Evolutionary conservation across 106 monocot species (phyloP).

Genomic region (Vanilla planifolia): DNA sequence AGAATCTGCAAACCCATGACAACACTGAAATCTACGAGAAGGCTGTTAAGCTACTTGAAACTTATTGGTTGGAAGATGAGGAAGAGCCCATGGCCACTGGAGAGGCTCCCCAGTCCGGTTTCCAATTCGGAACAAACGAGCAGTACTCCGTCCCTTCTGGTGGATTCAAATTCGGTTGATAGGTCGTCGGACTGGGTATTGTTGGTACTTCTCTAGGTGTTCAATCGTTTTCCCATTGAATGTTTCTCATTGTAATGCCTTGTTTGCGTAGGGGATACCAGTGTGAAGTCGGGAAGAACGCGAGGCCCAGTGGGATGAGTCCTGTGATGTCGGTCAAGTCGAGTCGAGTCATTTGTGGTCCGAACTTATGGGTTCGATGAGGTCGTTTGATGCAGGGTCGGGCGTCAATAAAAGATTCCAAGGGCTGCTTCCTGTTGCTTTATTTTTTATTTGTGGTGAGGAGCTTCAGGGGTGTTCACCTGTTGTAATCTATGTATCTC

Average conservation of each 20-base stretch:
- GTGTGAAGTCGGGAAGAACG: not conserved
- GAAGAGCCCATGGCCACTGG: slow-evolving; percentile 17
- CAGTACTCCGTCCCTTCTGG: slow-evolving; percentile 19
- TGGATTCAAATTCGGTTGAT: slow-evolving; percentile 25
- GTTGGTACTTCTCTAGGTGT: not conserved
- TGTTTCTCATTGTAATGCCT: not conserved
- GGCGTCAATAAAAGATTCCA: not conserved
- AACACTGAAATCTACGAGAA: slow-evolving; percentile 28
- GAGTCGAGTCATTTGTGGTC: slow-evolving; percentile 4
- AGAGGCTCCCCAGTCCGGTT: slow-evolving; percentile 9
- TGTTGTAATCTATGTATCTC: slow-evolving; percentile 2
- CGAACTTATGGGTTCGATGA: no score
- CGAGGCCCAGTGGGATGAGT: not conserved
- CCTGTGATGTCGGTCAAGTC: slow-evolving; percentile 2
- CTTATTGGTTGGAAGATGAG: slow-evolving; percentile 27
- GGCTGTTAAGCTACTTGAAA: slow-evolving; percentile 23
- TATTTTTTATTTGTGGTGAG: not conserved
- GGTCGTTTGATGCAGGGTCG: not conserved
- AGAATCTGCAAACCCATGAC: slow-evolving; percentile 26
- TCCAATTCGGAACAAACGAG: slow-evolving; percentile 12
- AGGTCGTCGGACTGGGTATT: not conserved
- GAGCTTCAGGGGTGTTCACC: not conserved
- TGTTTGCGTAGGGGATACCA: not conserved
- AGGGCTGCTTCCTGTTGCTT: not conserved
- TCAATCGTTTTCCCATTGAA: not conserved